phyloP scores from a whole-genome alignment of 2,329 filamentous ascomycete species.

The Penicillium expansum region DNA sequence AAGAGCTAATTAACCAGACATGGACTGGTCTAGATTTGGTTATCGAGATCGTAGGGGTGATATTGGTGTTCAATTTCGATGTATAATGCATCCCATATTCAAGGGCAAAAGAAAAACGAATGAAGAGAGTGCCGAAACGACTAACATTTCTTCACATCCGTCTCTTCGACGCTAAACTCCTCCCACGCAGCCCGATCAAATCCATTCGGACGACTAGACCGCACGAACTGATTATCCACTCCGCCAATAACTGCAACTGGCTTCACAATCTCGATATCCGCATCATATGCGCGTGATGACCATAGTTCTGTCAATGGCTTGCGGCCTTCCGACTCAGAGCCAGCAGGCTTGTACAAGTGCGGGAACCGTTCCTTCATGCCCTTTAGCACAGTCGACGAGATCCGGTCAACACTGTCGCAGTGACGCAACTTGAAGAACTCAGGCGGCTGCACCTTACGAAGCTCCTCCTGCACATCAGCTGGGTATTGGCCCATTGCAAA shows the following conservation, averaged over 20 bases:
- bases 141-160: conserved; percentile 28
- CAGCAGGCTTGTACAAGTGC: conserved; percentile 49
- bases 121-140: background rate
- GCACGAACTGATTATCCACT: conserved; percentile 49
- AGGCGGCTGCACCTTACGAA: conserved; percentile 50
- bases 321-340: conserved; percentile 24
- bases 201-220: conserved; percentile 53
- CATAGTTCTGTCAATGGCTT: conserved; percentile 51
- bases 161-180: conserved; percentile 28
- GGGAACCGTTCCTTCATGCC: conserved; percentile 55
- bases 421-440: conserved; percentile 60
- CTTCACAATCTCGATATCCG: conserved; percentile 49
- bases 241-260: conserved; percentile 49
- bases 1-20: too few species aligned
- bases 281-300: conserved; percentile 45
- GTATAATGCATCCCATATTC: background rate
- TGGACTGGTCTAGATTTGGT: too few species aligned
- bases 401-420: conserved; percentile 63
- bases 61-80: too few species aligned
- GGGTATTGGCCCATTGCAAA: conserved; percentile 60
- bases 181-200: conserved; percentile 51
- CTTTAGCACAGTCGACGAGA: conserved; percentile 58
- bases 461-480: conserved; percentile 50
- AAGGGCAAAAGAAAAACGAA: background rate
- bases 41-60: too few species aligned